Evolutionary conservation across 1,284 basidiomycete species (phyloP).

Genomic region (Pascua sp.): DNA sequence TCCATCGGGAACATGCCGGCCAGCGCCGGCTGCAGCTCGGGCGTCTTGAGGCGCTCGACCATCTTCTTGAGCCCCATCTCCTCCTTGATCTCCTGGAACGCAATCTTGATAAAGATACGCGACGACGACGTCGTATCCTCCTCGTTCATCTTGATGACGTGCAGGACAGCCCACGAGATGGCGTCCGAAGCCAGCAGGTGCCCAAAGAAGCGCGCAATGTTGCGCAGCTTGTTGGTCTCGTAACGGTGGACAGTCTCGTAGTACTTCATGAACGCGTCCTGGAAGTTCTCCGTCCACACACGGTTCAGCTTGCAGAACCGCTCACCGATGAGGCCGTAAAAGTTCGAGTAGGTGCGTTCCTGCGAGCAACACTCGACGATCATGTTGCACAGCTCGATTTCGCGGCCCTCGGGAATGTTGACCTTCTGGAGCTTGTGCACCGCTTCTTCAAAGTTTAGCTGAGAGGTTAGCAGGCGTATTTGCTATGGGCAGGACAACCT

Average conservation of each 20-base stretch:
- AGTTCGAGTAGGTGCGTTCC: slow-evolving; percentile 92
- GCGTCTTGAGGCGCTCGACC: slow-evolving; percentile 79
- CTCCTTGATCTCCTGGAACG: slow-evolving; percentile 92
- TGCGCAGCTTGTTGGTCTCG: slow-evolving; percentile 95
- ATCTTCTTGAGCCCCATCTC: slow-evolving; percentile 81
- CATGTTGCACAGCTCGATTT: slow-evolving; percentile 98
- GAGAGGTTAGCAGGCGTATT: slow-evolving; percentile 8
- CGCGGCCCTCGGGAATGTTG: slow-evolving; percentile 83
- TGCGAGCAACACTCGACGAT: slow-evolving; percentile 99
- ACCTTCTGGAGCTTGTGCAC: slow-evolving; percentile 97
- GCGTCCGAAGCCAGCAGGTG: slow-evolving; percentile 80
- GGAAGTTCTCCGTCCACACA: slow-evolving; percentile 85
- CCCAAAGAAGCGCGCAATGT: slow-evolving; percentile 95
- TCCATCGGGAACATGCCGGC: slow-evolving; percentile 90
- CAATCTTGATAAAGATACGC: slow-evolving; percentile 96
- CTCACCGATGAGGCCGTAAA: slow-evolving; percentile 94
- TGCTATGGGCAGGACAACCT: slow-evolving; percentile 24
- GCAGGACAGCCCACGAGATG: slow-evolving; percentile 82
- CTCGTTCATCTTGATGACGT: slow-evolving; percentile 88
- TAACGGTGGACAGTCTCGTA: slow-evolving; percentile 97
- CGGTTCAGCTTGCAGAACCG: slow-evolving; percentile 94
- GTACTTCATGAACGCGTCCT: slow-evolving; percentile 83
- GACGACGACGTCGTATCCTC: slow-evolving; percentile 94
- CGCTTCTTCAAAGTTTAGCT: slow-evolving; percentile 93
- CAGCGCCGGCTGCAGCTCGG: slow-evolving; percentile 71